Evolutionary conservation across 768 basidiomycete species (phyloP).

Genomic region (Udeniomyces megalosporus): DNA sequence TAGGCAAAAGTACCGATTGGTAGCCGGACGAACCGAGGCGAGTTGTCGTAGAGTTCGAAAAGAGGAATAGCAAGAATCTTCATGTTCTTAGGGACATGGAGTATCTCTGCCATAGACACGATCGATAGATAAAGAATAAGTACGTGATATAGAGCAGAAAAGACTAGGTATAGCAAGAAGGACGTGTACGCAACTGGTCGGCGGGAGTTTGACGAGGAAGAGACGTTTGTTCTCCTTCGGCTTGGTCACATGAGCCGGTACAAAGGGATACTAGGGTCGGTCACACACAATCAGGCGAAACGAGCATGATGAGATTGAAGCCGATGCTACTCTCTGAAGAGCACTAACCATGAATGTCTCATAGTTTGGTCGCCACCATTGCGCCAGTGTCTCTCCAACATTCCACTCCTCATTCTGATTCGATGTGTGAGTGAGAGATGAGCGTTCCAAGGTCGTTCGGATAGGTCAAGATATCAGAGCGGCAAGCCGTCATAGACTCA

Average conservation of each 20-base stretch:
- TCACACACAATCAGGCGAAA: no score
- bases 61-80: conserved; percentile 57
- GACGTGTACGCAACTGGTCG: no score
- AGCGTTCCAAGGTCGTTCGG: no score
- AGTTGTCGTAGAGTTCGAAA: conserved; percentile 95
- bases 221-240: conserved; percentile 97
- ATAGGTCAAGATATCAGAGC: no score
- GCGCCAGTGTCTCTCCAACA: conserved; percentile 87
- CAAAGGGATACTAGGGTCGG: conserved; percentile 60
- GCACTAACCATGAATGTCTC: conserved; percentile 89
- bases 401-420: conserved; percentile 85
- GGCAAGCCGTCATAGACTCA: no score
- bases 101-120: conserved; percentile 46
- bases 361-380: conserved; percentile 94
- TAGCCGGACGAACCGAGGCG: conserved; percentile 46
- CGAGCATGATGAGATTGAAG: no score
- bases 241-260: conserved; percentile 89
- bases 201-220: conserved; percentile 88
- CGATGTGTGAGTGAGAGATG: no score
- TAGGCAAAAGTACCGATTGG: background rate
- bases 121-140: background rate
- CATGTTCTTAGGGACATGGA: conserved; percentile 97
- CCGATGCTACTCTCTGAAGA: background rate
- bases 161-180: conserved; percentile 27
- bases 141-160: no score